Percentiles rank a stretch among this genome's conserved stretches.
phyloP scores from a whole-genome alignment of 345 rosid genomes.

The Salix koriyanagi region DNA sequence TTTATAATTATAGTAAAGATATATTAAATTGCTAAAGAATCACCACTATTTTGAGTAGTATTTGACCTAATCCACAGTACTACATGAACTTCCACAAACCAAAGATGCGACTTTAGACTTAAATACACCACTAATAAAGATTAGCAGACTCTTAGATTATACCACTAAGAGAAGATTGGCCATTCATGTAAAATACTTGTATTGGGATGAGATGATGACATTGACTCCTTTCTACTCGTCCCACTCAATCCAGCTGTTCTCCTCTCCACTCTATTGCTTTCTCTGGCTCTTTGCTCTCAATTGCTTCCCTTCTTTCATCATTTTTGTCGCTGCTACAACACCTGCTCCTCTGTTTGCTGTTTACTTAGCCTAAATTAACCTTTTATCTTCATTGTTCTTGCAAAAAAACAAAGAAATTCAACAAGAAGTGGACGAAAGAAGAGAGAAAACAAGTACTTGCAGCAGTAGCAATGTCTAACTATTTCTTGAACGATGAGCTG shows the following conservation, averaged over 20 bases:
- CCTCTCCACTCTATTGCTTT: neutral
- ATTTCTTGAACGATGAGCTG: conserved; percentile 61
- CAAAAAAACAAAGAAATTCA: neutral
- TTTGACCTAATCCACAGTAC: too few species aligned
- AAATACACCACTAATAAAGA: too few species aligned
- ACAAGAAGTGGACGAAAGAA: neutral
- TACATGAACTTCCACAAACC: too few species aligned
- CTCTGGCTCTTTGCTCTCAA: neutral
- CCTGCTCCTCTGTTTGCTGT: neutral
- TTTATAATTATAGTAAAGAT: too few species aligned
- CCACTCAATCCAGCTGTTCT: conserved; percentile 15
- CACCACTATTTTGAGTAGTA: too few species aligned
- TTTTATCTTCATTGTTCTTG: too few species aligned
- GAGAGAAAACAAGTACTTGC: conserved; percentile 5
- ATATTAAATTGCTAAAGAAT: too few species aligned
- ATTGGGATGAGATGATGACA: too few species aligned
- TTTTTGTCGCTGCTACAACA: neutral
- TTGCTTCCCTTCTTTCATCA: neutral
- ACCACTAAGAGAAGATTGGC: neutral
- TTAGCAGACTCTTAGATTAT: too few species aligned
- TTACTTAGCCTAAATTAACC: neutral
- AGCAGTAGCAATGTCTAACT: conserved; percentile 47
- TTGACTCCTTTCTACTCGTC: conserved; percentile 1
- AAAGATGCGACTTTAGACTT: too few species aligned
- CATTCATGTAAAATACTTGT: too few species aligned